phyloP scores from a whole-genome alignment of 768 basidiomycete genomes.

The Basidioascus undulatus region DNA sequence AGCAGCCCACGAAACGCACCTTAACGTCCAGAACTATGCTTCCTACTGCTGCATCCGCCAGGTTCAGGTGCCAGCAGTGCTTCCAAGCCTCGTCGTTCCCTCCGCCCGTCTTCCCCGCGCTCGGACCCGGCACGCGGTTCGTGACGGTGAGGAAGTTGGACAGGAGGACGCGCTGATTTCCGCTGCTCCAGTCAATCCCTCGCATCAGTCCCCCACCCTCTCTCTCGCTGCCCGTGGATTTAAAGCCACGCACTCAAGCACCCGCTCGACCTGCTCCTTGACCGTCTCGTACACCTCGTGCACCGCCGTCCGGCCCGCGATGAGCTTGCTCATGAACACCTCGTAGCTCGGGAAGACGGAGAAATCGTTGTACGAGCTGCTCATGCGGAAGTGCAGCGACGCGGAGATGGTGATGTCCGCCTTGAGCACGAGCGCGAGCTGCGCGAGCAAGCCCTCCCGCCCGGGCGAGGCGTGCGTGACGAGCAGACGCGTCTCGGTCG shows the following conservation, averaged over 20 bases:
- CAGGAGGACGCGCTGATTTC: slow-evolving; percentile 61
- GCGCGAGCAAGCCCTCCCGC: slow-evolving; percentile 72
- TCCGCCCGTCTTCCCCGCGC: no score
- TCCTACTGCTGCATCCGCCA: slow-evolving; percentile 87
- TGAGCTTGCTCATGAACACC: slow-evolving; percentile 57
- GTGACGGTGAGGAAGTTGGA: slow-evolving; percentile 72
- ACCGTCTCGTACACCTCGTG: slow-evolving; percentile 89
- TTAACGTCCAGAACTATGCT: slow-evolving; percentile 66
- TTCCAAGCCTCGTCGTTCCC: slow-evolving; percentile 85
- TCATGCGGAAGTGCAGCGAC: slow-evolving; percentile 92
- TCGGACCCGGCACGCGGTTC: slow-evolving; percentile 55
- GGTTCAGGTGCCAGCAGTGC: slow-evolving; percentile 97
- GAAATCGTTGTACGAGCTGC: slow-evolving; percentile 89
- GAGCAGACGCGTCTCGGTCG: slow-evolving; percentile 76
- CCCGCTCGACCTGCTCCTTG: slow-evolving; percentile 66
- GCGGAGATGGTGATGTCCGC: slow-evolving; percentile 85
- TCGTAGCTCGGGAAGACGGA: slow-evolving; percentile 76
- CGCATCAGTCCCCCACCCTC: background rate
- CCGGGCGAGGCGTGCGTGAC: slow-evolving; percentile 81
- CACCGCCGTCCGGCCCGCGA: slow-evolving; percentile 53
- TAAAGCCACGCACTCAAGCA: slow-evolving; percentile 46
- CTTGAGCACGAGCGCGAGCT: slow-evolving; percentile 71
- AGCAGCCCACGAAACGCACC: no score
- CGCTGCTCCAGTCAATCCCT: slow-evolving; percentile 18
- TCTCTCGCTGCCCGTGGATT: background rate